Percentiles rank a stretch among this genome's conserved stretches.
Evolutionary conservation across 2,329 filamentous ascomycete genomes (phyloP).

Genomic region (Phoma sp.): DNA sequence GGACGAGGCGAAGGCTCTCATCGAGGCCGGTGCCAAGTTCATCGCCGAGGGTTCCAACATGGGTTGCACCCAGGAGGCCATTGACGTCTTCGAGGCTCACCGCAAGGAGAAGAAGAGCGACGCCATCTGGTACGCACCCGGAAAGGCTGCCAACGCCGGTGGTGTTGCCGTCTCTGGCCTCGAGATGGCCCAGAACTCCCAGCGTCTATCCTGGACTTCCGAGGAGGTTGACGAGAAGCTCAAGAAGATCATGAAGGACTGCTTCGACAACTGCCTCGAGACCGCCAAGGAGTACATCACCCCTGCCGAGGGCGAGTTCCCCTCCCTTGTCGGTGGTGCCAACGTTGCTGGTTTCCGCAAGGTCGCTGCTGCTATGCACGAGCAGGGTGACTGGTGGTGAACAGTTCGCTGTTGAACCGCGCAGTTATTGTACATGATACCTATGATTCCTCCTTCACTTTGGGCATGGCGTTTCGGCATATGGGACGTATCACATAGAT

Average conservation of each 20-base stretch:
- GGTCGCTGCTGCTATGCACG: constrained; percentile 91
- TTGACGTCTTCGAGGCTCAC: constrained; percentile 86
- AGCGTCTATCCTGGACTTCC: constrained; percentile 81
- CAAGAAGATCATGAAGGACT: constrained; percentile 92
- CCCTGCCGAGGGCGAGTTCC: constrained; percentile 79
- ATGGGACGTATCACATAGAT: constrained; percentile 22
- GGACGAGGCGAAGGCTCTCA: constrained; percentile 85
- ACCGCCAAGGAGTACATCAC: constrained; percentile 90
- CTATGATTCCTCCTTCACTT: constrained; percentile 28
- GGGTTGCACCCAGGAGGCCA: constrained; percentile 96
- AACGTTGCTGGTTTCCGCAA: constrained; percentile 99
- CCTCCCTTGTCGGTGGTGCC: constrained; percentile 87
- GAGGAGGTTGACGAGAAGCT: constrained; percentile 93
- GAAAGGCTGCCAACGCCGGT: constrained; percentile 94
- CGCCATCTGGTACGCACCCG: constrained; percentile 94
- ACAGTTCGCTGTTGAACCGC: constrained; percentile 18
- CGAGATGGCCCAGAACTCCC: constrained; percentile 98
- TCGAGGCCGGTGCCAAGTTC: constrained; percentile 78
- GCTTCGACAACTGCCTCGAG: constrained; percentile 86
- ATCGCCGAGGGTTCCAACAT: constrained; percentile 98
- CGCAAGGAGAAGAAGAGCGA: constrained; percentile 71
- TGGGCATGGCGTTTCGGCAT: constrained; percentile 28
- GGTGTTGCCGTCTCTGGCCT: constrained; percentile 96
- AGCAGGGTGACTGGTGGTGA: constrained; percentile 92
- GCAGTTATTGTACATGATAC: constrained; percentile 33